phyloP scores from a whole-genome alignment of 306 rosid genomes.

The Trifolium dubium region DNA sequence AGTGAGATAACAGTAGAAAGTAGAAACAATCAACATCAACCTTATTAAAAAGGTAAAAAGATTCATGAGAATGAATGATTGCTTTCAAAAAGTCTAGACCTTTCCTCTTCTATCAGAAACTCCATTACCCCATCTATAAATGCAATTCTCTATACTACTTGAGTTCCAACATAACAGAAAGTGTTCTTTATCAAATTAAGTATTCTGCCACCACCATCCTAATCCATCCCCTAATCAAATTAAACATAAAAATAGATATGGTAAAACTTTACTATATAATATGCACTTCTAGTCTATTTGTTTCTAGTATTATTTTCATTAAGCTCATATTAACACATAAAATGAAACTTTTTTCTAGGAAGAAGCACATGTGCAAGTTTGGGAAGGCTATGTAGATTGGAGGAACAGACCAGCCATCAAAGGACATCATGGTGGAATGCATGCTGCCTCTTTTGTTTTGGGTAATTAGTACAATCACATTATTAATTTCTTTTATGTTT shows the following conservation, averaged over 20 bases:
- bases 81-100: slow-evolving; percentile 59
- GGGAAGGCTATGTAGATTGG: slow-evolving; percentile 88
- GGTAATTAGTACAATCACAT: slow-evolving; percentile 51
- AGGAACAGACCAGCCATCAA: slow-evolving; percentile 69
- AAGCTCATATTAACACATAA: background rate
- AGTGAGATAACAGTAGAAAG: slow-evolving; percentile 44
- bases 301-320: background rate
- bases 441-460: slow-evolving; percentile 75
- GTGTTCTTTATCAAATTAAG: slow-evolving; percentile 24
- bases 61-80: slow-evolving; percentile 46
- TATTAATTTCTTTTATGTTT: slow-evolving; percentile 8
- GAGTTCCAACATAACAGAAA: slow-evolving; percentile 20
- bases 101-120: slow-evolving; percentile 53
- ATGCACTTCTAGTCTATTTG: background rate
- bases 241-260: background rate
- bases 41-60: slow-evolving; percentile 26
- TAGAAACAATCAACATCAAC: slow-evolving; percentile 46
- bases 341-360: slow-evolving; percentile 38
- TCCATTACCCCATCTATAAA: slow-evolving; percentile 54
- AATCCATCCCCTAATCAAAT: background rate
- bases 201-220: slow-evolving; percentile 20
- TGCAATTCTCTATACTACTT: slow-evolving; percentile 37
- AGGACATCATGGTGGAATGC: slow-evolving; percentile 77
- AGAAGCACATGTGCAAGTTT: slow-evolving; percentile 54
- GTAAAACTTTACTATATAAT: background rate